Percentiles rank a stretch among this genome's conserved stretches.
Conservation (phyloP, 371 early-diverging fungal genomes). For the Mucor lusitanicus region DNA sequence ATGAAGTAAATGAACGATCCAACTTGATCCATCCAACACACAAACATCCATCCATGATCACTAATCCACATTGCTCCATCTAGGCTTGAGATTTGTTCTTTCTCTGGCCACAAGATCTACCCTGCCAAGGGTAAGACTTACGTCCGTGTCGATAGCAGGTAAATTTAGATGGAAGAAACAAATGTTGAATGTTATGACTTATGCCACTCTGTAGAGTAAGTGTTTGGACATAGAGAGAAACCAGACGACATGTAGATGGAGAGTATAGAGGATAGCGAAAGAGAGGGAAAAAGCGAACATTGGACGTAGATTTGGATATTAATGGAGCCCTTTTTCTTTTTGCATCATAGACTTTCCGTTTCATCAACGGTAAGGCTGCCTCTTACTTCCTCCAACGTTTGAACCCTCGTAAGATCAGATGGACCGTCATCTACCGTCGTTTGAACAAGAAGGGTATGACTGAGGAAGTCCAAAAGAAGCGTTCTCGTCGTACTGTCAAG, state of each 20-base stretch:
- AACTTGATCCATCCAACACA: conserved; percentile 6
- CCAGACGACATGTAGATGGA: too few species aligned
- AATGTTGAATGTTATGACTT: neutral
- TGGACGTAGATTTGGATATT: neutral
- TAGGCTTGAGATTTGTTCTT: conserved; percentile 92
- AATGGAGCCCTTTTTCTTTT: neutral
- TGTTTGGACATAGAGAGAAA: neutral
- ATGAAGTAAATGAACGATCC: conserved; percentile 15
- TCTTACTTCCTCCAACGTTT: conserved; percentile 94
- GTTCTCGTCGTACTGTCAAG: conserved; percentile 93
- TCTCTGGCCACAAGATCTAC: conserved; percentile 98
- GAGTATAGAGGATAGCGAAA: too few species aligned
- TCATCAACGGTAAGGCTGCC: conserved; percentile 94
- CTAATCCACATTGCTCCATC: neutral
- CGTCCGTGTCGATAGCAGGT: conserved; percentile 89
- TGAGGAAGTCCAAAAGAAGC: conserved; percentile 95
- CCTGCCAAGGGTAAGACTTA: conserved; percentile 95
- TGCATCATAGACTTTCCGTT: conserved; percentile 90
- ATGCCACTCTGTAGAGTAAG: conserved; percentile 23
- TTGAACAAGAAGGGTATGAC: conserved; percentile 98
- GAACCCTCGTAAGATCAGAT: conserved; percentile 95
- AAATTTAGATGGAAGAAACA: neutral
- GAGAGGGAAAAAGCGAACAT: neutral
- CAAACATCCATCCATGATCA: conserved; percentile 5
- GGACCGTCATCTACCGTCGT: conserved; percentile 97